Evolutionary conservation across 176 grass and related monocot genomes (phyloP).

Genomic region (Calamus simplicifolius): DNA sequence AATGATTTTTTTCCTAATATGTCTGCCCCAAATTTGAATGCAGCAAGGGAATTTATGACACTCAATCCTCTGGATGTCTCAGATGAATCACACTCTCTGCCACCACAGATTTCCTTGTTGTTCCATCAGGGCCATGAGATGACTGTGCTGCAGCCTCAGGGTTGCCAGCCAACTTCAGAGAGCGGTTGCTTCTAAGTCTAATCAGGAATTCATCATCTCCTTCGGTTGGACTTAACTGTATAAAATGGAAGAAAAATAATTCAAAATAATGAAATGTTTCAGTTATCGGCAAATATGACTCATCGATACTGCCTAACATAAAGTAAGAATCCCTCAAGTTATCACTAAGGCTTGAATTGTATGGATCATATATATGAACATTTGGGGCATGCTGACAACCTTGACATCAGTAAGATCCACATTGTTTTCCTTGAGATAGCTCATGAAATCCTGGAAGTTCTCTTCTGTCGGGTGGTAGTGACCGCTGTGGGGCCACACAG

Average conservation of each 20-base stretch:
- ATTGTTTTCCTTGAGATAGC: slow-evolving; percentile 52
- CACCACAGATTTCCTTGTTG: slow-evolving; percentile 1
- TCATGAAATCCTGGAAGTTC: slow-evolving; percentile 84
- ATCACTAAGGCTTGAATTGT: too few species aligned
- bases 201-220: slow-evolving; percentile 40
- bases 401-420: slow-evolving; percentile 82
- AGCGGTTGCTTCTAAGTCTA: slow-evolving; percentile 15
- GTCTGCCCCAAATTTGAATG: too few species aligned
- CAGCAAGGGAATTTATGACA: not conserved
- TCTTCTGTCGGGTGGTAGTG: slow-evolving; percentile 88
- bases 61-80: slow-evolving; percentile 1
- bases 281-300: too few species aligned
- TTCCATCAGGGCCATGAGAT: not conserved
- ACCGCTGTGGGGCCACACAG: slow-evolving; percentile 87
- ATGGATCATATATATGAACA: not conserved
- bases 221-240: slow-evolving; percentile 58
- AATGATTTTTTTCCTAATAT: too few species aligned
- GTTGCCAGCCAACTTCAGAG: slow-evolving; percentile 17
- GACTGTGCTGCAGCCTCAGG: slow-evolving; percentile 17
- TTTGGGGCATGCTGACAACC: slow-evolving; percentile 31
- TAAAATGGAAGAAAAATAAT: slow-evolving; percentile 2
- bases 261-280: too few species aligned
- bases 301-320: too few species aligned
- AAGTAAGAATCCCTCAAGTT: too few species aligned
- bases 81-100: not conserved